A percentile compares a stretch with the other conserved stretches of the same genome.
Conservation (phyloP, 805 yeast genomes). For the Starmerella riodocensis region DNA sequence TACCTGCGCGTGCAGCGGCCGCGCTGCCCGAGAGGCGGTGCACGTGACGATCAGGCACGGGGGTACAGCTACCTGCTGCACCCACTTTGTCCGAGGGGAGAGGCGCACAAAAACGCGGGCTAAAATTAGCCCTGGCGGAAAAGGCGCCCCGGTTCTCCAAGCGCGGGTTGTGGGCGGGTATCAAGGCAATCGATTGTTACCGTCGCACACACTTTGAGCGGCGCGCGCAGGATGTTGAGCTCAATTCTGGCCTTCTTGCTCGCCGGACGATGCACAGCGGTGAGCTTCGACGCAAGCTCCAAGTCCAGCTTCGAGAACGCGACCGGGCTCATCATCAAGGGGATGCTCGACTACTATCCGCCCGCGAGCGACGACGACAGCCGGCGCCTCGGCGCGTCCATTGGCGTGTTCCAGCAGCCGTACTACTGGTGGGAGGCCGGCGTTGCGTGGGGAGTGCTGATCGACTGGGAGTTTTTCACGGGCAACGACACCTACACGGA, state of each 20-base stretch:
- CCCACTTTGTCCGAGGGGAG: no score
- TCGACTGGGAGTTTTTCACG: conserved; percentile 64
- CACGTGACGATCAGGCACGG: no score
- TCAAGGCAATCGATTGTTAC: no score
- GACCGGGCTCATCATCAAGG: conserved; percentile 48
- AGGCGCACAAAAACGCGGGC: no score
- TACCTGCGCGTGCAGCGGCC: no score
- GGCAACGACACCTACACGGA: conserved; percentile 51
- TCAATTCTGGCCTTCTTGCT: background rate
- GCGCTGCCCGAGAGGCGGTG: no score
- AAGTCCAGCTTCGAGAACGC: conserved; percentile 31
- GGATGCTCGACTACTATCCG: conserved; percentile 66
- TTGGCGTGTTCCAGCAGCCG: conserved; percentile 60
- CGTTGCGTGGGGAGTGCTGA: conserved; percentile 52
- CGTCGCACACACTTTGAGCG: no score
- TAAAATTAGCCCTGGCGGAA: no score
- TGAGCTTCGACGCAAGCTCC: conserved; percentile 7
- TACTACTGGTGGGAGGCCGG: conserved; percentile 94
- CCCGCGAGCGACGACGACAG: conserved; percentile 34
- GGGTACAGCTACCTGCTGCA: no score
- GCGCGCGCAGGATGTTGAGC: no score
- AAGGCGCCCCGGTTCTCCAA: no score
- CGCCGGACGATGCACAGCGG: background rate
- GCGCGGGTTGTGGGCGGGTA: no score
- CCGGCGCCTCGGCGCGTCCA: conserved; percentile 45